These are phyloP conservation scores for Porphyrellus cyaneotinctus DNA, from an alignment of 768 basidiomycete species.

Conservation along the genomic window DNA sequence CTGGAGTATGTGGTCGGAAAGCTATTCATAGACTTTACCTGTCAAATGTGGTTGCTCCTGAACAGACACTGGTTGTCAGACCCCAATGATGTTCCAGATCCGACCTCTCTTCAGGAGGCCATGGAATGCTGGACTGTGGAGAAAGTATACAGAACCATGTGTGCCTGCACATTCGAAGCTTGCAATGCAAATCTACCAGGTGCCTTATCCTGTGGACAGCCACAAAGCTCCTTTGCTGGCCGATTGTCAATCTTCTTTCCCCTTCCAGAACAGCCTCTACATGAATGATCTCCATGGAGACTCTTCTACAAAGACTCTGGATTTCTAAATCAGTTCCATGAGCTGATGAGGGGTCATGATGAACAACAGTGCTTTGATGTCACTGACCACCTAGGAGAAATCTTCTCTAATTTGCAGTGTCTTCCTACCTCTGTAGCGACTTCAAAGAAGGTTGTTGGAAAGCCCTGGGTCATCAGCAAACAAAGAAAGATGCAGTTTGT, in stretches of 20 bases:
- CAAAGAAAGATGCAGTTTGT: not conserved
- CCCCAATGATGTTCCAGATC: not conserved
- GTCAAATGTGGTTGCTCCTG: slow-evolving; percentile 9
- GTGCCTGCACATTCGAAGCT: not conserved
- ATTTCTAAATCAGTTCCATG: slow-evolving; percentile 4
- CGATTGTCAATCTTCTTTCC: not conserved
- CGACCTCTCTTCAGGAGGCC: not conserved
- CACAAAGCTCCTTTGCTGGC: not conserved
- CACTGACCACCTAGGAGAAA: not conserved
- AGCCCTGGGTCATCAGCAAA: not conserved
- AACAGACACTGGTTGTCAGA: not conserved
- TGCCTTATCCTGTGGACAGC: not conserved
- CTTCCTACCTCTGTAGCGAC: not conserved
- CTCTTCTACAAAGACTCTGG: not conserved
- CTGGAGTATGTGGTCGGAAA: not conserved
- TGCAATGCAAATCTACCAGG: slow-evolving; percentile 4
- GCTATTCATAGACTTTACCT: slow-evolving; percentile 4
- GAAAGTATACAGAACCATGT: not conserved
- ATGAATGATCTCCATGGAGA: not conserved
- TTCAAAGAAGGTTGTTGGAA: not conserved
- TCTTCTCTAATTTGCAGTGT: not conserved
- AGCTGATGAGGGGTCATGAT: not conserved
- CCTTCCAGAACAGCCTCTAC: not conserved
- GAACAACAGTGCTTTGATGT: not conserved
- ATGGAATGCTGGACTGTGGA: not conserved